Conservation (phyloP, 1,284 basidiomycete genomes). For the Trichosporon coremiiforme region DNA sequence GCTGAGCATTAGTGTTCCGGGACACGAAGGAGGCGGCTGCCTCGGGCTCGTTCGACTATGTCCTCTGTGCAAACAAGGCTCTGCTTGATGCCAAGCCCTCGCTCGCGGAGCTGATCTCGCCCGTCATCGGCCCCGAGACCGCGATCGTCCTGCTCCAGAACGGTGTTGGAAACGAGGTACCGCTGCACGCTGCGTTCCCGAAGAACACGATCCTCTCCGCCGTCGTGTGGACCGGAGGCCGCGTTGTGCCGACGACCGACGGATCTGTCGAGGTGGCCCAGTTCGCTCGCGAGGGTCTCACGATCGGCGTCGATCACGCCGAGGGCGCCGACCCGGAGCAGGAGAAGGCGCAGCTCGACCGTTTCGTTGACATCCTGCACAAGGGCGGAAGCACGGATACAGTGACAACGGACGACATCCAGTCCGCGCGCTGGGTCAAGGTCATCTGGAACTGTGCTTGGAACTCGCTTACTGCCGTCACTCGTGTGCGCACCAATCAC, state of each 20-base stretch:
- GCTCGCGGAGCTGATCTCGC: conserved; percentile 49
- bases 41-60: conserved; percentile 48
- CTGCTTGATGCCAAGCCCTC: conserved; percentile 52
- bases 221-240: conserved; percentile 58
- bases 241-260: conserved; percentile 37
- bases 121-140: conserved; percentile 48
- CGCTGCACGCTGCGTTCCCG: conserved; percentile 56
- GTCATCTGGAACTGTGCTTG: conserved; percentile 55
- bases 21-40: conserved; percentile 50
- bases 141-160: conserved; percentile 60
- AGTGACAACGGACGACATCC: conserved; percentile 56
- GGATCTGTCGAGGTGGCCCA: conserved; percentile 46
- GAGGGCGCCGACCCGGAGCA: conserved; percentile 30
- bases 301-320: conserved; percentile 55
- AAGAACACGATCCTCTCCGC: conserved; percentile 58
- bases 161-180: conserved; percentile 59
- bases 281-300: conserved; percentile 53
- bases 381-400: conserved; percentile 53
- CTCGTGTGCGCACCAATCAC: conserved; percentile 49
- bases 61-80: conserved; percentile 57
- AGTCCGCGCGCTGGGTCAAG: conserved; percentile 60
- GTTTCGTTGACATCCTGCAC: conserved; percentile 48
- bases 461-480: conserved; percentile 54
- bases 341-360: conserved; percentile 46
- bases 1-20: conserved; percentile 43